These are phyloP conservation scores for Rosa chinensis DNA, from an alignment of 306 rosid genomes.

Conservation along the genomic window DNA sequence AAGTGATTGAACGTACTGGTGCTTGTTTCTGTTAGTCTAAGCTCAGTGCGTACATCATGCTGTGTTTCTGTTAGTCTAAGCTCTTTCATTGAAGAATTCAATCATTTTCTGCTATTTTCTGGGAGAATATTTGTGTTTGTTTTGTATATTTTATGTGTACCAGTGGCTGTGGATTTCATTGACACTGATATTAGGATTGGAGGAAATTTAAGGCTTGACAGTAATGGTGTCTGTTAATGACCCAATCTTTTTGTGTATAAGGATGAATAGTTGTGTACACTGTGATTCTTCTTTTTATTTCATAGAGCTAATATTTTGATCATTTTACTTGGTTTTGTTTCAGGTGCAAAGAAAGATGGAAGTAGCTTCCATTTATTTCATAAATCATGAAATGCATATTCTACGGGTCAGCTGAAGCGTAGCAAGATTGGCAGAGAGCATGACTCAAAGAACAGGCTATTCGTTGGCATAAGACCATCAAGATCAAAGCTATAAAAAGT, in stretches of 20 bases:
- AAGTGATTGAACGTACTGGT: no score
- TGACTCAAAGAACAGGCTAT: constrained; percentile 34
- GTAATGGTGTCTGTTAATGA: no score
- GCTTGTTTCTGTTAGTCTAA: no score
- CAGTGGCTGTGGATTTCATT: no score
- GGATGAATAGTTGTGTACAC: not conserved
- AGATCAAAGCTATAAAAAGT: constrained; percentile 40
- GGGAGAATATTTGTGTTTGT: no score
- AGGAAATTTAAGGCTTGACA: no score
- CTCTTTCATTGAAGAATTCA: no score
- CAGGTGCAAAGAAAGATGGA: constrained; percentile 91
- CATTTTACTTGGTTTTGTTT: constrained; percentile 17
- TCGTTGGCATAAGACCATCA: constrained; percentile 67
- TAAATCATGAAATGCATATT: constrained; percentile 66
- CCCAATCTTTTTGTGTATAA: not conserved
- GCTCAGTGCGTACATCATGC: no score
- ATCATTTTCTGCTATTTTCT: no score
- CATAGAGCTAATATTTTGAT: not conserved
- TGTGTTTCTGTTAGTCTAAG: no score
- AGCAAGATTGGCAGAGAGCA: constrained; percentile 45
- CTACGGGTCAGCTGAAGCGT: constrained; percentile 70
- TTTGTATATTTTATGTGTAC: no score
- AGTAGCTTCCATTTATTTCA: constrained; percentile 71
- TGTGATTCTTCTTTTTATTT: not conserved
- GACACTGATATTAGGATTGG: no score